Conservation (phyloP, 2,329 filamentous ascomycete genomes). For the Pyrenophora graminea region DNA sequence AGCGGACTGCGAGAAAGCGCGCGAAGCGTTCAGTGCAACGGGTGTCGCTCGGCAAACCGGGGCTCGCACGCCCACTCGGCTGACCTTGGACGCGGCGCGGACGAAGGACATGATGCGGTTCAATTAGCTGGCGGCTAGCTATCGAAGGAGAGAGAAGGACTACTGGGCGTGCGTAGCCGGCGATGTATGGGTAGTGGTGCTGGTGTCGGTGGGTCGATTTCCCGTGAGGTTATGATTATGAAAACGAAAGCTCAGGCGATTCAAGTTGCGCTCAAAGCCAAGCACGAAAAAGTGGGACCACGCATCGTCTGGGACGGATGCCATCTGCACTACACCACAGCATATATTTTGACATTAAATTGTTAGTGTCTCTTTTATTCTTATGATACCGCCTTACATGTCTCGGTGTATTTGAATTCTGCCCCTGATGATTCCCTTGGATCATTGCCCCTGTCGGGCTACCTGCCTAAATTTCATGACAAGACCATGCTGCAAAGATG, state of each 20-base stretch:
- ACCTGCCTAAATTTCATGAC: background rate
- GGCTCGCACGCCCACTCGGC: conserved; percentile 39
- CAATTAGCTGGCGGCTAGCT: conserved; percentile 35
- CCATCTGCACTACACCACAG: conserved; percentile 1
- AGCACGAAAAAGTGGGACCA: conserved; percentile 26
- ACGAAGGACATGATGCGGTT: conserved; percentile 44
- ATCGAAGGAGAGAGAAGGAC: conserved; percentile 18
- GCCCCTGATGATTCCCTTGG: too few relatives aligned
- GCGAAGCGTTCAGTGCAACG: conserved; percentile 40
- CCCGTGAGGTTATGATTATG: conserved; percentile 30
- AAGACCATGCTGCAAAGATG: background rate
- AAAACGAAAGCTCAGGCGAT: conserved; percentile 32
- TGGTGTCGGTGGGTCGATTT: conserved; percentile 30
- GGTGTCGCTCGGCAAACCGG: conserved; percentile 42
- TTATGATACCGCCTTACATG: too few relatives aligned
- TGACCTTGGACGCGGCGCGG: conserved; percentile 44
- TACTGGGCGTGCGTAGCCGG: conserved; percentile 29
- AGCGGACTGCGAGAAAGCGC: conserved; percentile 58
- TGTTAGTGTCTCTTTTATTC: too few relatives aligned
- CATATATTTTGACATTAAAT: too few relatives aligned
- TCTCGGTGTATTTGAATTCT: too few relatives aligned
- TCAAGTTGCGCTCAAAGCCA: conserved; percentile 26
- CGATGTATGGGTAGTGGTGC: conserved; percentile 27
- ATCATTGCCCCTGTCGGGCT: background rate
- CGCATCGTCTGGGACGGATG: conserved; percentile 15